These are phyloP conservation scores for Boletus sp. DNA, from an alignment of 768 basidiomycete species.

Conservation along the genomic window DNA sequence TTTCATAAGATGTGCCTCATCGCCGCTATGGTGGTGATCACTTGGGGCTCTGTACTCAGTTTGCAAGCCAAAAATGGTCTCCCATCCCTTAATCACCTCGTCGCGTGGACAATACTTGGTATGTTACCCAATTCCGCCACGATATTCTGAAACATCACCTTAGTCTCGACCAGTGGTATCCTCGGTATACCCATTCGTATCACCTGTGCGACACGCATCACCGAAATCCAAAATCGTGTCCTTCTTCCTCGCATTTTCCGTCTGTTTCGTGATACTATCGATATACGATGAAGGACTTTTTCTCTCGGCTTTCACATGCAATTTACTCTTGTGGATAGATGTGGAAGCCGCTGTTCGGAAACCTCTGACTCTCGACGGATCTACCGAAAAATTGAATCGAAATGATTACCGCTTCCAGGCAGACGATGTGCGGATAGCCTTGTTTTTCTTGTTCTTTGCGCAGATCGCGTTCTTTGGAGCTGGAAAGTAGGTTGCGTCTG, in stretches of 20 bases:
- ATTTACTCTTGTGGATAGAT: background rate
- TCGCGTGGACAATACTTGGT: no score
- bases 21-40: no score
- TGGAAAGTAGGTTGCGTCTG: background rate
- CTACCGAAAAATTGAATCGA: background rate
- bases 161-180: no score
- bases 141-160: no score
- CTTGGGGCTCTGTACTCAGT: no score
- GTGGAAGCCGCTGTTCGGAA: background rate
- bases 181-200: no score
- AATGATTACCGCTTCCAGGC: background rate
- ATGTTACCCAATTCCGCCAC: no score
- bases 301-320: background rate
- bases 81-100: no score
- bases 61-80: no score
- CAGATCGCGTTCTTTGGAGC: background rate
- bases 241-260: background rate
- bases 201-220: background rate
- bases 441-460: background rate
- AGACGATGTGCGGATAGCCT: background rate
- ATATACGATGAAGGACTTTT: background rate
- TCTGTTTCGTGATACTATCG: no score
- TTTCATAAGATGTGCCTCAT: no score
- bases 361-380: background rate
- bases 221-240: background rate